Conservation (phyloP, 495 filamentous ascomycete genomes). For the Aspergillus bridgeri region DNA sequence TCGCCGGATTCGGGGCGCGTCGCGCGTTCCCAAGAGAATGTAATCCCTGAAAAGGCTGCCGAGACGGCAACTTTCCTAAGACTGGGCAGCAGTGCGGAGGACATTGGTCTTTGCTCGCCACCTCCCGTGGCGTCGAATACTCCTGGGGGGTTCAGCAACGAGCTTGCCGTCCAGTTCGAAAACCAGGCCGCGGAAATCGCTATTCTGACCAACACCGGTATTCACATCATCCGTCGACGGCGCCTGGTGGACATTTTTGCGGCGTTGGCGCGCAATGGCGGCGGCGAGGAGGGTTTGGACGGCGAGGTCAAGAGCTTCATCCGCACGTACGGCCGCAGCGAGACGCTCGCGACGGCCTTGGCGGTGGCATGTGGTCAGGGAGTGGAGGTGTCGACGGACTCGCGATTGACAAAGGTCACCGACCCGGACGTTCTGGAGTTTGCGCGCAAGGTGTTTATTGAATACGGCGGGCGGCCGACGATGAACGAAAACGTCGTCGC, state of each 20-base stretch:
- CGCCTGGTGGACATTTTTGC: constrained; percentile 93
- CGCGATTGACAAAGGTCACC: constrained; percentile 63
- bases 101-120: constrained; percentile 68
- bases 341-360: constrained; percentile 84
- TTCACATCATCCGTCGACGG: constrained; percentile 77
- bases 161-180: constrained; percentile 91
- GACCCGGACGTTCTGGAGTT: constrained; percentile 79
- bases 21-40: constrained; percentile 52
- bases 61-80: constrained; percentile 76
- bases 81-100: constrained; percentile 67
- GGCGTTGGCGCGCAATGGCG: constrained; percentile 64
- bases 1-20: constrained; percentile 84
- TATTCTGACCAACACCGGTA: constrained; percentile 82
- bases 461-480: constrained; percentile 78
- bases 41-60: constrained; percentile 44
- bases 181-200: constrained; percentile 75
- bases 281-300: constrained; percentile 75
- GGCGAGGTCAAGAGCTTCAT: constrained; percentile 79
- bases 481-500: constrained; percentile 67
- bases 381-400: constrained; percentile 67
- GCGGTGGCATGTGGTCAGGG: constrained; percentile 96
- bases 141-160: constrained; percentile 87
- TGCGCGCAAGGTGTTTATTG: constrained; percentile 83
- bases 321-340: constrained; percentile 74
- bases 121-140: constrained; percentile 63